Evolutionary conservation across 257 asterid genomes (phyloP).

Genomic region (Nicotiana otophora): DNA sequence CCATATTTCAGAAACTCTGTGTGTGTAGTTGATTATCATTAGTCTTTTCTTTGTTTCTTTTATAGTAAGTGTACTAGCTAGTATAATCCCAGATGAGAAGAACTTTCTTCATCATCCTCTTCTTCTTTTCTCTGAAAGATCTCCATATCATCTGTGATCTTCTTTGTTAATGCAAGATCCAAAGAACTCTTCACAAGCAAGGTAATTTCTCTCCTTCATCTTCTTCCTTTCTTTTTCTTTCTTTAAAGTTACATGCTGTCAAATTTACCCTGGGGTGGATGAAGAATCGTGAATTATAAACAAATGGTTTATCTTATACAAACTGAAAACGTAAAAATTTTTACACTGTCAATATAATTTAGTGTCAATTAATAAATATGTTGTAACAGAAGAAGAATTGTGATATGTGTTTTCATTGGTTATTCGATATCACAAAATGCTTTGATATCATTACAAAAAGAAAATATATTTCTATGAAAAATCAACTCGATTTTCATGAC

Average conservation of each 20-base stretch:
- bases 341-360: too few relatives aligned
- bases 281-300: not conserved
- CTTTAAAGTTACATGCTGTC: too few relatives aligned
- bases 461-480: too few relatives aligned
- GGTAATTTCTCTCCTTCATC: constrained; percentile 14
- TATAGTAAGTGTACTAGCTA: not conserved
- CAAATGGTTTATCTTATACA: too few relatives aligned
- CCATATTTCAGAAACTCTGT: constrained; percentile 20
- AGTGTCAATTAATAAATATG: too few relatives aligned
- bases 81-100: constrained; percentile 6
- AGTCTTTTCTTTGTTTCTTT: not conserved
- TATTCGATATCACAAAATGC: too few relatives aligned
- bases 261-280: not conserved
- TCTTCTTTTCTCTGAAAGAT: constrained; percentile 18
- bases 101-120: constrained; percentile 12
- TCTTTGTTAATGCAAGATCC: constrained; percentile 49
- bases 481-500: too few relatives aligned
- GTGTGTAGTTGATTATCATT: not conserved
- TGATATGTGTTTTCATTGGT: too few relatives aligned
- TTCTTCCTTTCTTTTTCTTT: too few relatives aligned
- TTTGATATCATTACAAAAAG: too few relatives aligned
- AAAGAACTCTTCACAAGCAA: constrained; percentile 31
- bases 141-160: constrained; percentile 7
- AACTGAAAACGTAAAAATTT: too few relatives aligned
- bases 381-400: too few relatives aligned